Evolutionary conservation across 2,329 filamentous ascomycete genomes (phyloP), one percentile per base, ranked within the genome.

Genomic region (Colletotrichum caudatum): DNA sequence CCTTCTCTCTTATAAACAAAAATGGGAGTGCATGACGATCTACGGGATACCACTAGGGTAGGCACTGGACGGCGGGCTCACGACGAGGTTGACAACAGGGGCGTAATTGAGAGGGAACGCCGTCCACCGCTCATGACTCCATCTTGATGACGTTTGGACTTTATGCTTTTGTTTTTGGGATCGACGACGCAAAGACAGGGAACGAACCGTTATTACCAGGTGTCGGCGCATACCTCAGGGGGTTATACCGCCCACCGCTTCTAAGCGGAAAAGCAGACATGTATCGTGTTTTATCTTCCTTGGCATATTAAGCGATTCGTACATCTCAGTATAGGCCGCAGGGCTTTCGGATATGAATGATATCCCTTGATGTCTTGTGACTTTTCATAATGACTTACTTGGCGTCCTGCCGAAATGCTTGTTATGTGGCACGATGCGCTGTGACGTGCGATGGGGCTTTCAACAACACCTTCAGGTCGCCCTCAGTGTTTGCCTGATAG

Each of bases 141-240:
- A 54, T 56, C 20, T 50, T 69, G 46, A 60, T 64, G 69, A 69
- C 39, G 56, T 69, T 64, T 60, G 59, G 59, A 64, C 59, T 71
- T 69, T 41, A 16, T 29, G 37, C 33, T 53, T 29, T 64, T 54
- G 51, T 54, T 69, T 64, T 64, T 56, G 50, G 69, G 29, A 64
- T 69, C 46, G 37, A 64, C 37, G 65, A 71, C 39, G 59, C 59
- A 59, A 58, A 59, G 5, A 50, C 23, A 37, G 65, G 53, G 59
- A 69, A 64, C 59, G 37, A 58, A 69, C 37, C 39, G 59, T 46
- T 54, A 33, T 50, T 20, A 59, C 29, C 46, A 46, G 61, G 46
- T 64, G 65, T 29, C 59, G 65, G 65, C 69, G 69, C 59, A 56
- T 35, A 33, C 50, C 20, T 69, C 23, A 44, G 59, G 65, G 46